phyloP scores from a whole-genome alignment of 371 early-diverging fungal genomes.

The Capniomyces stellatus region DNA sequence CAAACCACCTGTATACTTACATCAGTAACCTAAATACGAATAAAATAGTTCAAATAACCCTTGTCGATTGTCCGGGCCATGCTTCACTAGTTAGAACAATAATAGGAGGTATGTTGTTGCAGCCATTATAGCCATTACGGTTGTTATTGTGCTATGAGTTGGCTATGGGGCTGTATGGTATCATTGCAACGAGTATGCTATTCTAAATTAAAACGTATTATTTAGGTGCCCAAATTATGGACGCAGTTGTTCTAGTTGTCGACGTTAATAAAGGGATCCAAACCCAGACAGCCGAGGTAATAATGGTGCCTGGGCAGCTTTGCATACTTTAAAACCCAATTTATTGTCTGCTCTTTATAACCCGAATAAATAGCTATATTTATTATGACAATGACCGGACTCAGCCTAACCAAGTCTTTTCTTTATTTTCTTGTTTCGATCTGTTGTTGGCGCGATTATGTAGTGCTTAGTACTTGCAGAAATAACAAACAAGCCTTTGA shows the following conservation, averaged over 20 bases:
- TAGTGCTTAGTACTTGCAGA: slow-evolving; percentile 3
- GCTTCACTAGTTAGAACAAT: slow-evolving; percentile 1
- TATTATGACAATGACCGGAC: too few relatives aligned
- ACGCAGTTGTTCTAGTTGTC: not conserved
- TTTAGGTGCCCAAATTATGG: slow-evolving; percentile 2
- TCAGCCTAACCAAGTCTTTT: too few relatives aligned
- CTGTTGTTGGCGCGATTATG: too few relatives aligned
- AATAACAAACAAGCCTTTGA: not conserved
- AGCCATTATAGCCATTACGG: too few relatives aligned
- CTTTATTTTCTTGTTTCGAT: too few relatives aligned
- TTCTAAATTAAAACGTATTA: too few relatives aligned
- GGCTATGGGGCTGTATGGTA: too few relatives aligned
- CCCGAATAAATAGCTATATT: too few relatives aligned
- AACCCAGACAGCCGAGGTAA: slow-evolving; percentile 2
- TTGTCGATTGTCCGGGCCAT: slow-evolving; percentile 5
- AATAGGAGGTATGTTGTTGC: not conserved
- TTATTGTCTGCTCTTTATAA: too few relatives aligned
- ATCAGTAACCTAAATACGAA: not conserved
- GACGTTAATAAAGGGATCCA: slow-evolving; percentile 2
- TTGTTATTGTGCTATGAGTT: too few relatives aligned
- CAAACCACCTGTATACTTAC: not conserved
- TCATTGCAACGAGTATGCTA: too few relatives aligned
- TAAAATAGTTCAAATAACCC: not conserved
- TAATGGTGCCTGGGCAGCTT: not conserved
- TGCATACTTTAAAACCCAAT: not conserved